These are phyloP conservation scores for Arabis hirsuta DNA, from an alignment of 345 rosid species.

Conservation along the genomic window DNA sequence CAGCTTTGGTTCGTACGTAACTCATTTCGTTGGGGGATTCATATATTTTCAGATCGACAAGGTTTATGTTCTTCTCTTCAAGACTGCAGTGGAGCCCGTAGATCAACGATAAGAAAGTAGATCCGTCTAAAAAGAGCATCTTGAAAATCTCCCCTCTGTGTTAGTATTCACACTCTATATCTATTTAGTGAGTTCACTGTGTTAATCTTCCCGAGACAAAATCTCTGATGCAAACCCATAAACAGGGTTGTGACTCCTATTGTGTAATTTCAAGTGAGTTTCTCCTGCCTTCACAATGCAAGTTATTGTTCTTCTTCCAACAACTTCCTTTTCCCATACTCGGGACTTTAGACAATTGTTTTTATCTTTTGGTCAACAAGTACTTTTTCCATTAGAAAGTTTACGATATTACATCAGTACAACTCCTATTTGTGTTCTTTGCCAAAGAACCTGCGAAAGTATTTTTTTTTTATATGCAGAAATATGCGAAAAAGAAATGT, in stretches of 20 bases:
- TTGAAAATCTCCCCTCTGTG: neutral
- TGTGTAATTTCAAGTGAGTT: slow-evolving; percentile 21
- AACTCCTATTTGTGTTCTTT: no score
- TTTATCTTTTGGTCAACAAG: no score
- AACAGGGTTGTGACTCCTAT: neutral
- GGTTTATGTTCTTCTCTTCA: slow-evolving; percentile 89
- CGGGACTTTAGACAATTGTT: no score
- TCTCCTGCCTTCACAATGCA: slow-evolving; percentile 5
- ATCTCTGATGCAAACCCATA: neutral
- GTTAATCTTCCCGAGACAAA: slow-evolving; percentile 26
- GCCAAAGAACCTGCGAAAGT: no score
- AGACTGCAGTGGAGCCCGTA: slow-evolving; percentile 90
- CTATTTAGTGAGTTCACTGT: neutral
- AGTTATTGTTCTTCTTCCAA: neutral
- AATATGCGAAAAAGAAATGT: no score
- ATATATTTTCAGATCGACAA: slow-evolving; percentile 90
- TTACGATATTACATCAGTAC: no score
- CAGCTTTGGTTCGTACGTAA: slow-evolving; percentile 94
- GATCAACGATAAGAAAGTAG: slow-evolving; percentile 44
- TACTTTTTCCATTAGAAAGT: no score
- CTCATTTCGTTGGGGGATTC: slow-evolving; percentile 93
- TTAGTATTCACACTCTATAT: slow-evolving; percentile 6
- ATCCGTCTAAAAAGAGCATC: neutral
- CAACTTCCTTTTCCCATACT: neutral
- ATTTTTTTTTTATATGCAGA: no score